Evolutionary conservation across 306 rosid species (phyloP), one percentile per base, ranked within the genome.

Genomic region (Rosa rugosa): DNA sequence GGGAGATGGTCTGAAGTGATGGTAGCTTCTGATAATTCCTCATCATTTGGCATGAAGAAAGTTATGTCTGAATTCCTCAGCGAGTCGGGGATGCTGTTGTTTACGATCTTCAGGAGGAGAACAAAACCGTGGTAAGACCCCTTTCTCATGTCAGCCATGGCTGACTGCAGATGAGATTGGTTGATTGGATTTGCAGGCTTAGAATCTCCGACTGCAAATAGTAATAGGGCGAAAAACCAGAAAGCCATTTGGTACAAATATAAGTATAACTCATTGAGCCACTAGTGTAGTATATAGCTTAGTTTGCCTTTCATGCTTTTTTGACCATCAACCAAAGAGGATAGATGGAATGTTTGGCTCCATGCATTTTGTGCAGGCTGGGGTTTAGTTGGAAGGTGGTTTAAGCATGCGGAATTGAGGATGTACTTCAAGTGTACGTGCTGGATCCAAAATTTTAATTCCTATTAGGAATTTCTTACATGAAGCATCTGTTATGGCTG

Each of bases 111-210:
- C 46, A 91, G 88, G 59, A 85, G 94, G 82, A 89, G 85, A 23
- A 89, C 90, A 75, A 92, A 87, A 71, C 89, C 90, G 46, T 86
- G 82, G 87, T 82, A 92, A 72, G 89, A 87, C 45, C 73, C 41
- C 38, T 27, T 74, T 86, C 88, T 77, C 90, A 90, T 87, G 82
- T 88, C 88, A 1, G 78, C 16, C 88, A 85, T 87, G 81, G 91
- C 91, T 54, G 59, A 80, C 67, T 77, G 80, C 78, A 88, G 81
- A 71, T 90, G 86, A 11, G 90, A 80, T 82, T 86, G 85, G 86
- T 85, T 75, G 75, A 84, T 40, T 8, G 83, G 66, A 22, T 59
- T 12, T 9, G 67, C 75, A 45, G 86, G 59, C 69, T 84, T 83
- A 80, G 84, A 80, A 47, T 86, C 81, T 62, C 82, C 80, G 6